These are phyloP conservation scores for Saxophila tyrrhenica DNA, from an alignment of 495 filamentous ascomycete genomes.

Conservation along the genomic window DNA sequence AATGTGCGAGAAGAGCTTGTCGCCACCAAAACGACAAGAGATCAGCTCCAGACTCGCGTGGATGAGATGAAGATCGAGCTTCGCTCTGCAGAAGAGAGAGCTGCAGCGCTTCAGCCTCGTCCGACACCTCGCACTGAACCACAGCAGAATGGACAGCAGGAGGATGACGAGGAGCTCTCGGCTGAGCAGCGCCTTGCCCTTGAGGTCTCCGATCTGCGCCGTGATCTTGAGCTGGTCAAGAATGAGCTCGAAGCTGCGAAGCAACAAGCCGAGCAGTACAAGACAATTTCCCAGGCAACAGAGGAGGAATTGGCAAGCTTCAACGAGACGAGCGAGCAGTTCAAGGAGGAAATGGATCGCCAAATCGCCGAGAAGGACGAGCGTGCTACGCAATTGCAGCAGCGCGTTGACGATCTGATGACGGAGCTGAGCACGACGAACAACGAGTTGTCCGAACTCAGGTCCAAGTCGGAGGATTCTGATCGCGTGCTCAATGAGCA, in stretches of 20 bases:
- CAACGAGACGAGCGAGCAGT: conserved; percentile 73
- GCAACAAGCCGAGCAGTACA: conserved; percentile 73
- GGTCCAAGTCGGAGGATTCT: conserved; percentile 64
- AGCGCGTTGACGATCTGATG: conserved; percentile 69
- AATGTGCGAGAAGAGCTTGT: conserved; percentile 72
- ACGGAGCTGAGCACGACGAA: conserved; percentile 69
- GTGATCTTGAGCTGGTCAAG: conserved; percentile 62
- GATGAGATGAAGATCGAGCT: conserved; percentile 83
- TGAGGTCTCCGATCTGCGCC: conserved; percentile 72
- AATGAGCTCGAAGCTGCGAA: conserved; percentile 69
- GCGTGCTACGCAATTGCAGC: conserved; percentile 65
- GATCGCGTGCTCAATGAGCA: conserved; percentile 67
- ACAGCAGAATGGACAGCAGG: conserved; percentile 22
- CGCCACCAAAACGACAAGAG: conserved; percentile 69
- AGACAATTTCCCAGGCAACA: conserved; percentile 72
- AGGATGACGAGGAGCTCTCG: conserved; percentile 44
- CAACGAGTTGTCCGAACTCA: conserved; percentile 62
- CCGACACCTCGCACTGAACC: conserved; percentile 46
- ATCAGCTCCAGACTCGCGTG: conserved; percentile 75
- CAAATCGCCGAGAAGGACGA: conserved; percentile 60
- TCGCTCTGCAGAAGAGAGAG: conserved; percentile 73
- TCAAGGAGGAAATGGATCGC: conserved; percentile 69
- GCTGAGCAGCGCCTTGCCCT: conserved; percentile 78
- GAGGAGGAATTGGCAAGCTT: conserved; percentile 77
- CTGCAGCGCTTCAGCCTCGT: conserved; percentile 63